Evolutionary conservation across 192 early-diverging fungal genomes (phyloP), one percentile per base, ranked within the genome.

Genomic region (Coemansia sp.): DNA sequence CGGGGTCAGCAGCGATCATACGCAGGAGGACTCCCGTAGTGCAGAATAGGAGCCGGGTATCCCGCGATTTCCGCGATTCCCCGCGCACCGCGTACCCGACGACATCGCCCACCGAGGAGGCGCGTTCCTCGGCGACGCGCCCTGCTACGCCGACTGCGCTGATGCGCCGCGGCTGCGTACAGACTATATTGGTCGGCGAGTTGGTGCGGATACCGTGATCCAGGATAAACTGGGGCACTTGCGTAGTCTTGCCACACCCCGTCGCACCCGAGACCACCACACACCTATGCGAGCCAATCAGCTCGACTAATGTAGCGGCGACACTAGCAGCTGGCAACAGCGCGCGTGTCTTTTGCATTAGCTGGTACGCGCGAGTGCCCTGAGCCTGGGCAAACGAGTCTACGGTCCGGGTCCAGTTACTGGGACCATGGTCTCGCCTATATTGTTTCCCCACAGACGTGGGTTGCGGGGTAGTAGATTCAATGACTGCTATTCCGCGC

Each of bases 141-240:
- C 81, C 64, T 1, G 90, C 91, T 0, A 91, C 87, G 48, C 87
- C 84, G 29, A 89, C 85, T 10, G 90, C 89, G 57, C 87, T 87
- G 72, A 98, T 91, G 10, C 95, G 86, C 19, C 96, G 82, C 7
- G 96, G 96, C 75, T 98, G 96, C 10, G 96, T 98, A 68, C 94
- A 93, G 1, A 95, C 85, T 46, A 97, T 91, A 63, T 84, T 66
- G 82, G 75, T 83, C 15, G 80, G 62, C 39, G 64, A 42, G 21
- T 82, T 75, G 9, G 58, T 39, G 3, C 25, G 32, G 44, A 94
- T 87, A 10, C 88, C 89, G 12, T 79, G 84, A 57, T 92, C 90
- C 23, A 98, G 74, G 34, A 98, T 81, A 63, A 93, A 95, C 73
- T 96, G 94, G 15, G 95, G 94, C 8, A 96, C 87, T 75, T 94